phyloP scores from a whole-genome alignment of 2,329 filamentous ascomycete species.

The Calonectria pteridis region DNA sequence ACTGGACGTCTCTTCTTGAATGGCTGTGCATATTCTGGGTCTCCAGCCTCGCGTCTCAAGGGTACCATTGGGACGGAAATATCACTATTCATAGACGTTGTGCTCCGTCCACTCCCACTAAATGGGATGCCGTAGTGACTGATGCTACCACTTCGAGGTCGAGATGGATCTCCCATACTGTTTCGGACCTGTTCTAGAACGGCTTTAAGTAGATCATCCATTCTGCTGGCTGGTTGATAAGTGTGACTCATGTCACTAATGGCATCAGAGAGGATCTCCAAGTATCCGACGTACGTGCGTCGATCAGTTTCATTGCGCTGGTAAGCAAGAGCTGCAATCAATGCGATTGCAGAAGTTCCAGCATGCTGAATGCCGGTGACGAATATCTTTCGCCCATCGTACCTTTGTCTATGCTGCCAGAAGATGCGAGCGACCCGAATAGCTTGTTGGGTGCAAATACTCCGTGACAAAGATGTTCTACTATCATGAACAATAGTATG shows the following conservation, averaged over 20 bases:
- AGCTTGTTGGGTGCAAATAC: constrained; percentile 67
- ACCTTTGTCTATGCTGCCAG: constrained; percentile 66
- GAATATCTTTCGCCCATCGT: constrained; percentile 64
- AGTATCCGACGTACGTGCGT: constrained; percentile 58
- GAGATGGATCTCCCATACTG: constrained; percentile 42
- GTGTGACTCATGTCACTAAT: constrained; percentile 65
- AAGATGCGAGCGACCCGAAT: constrained; percentile 66
- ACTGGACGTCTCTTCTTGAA: constrained; percentile 48
- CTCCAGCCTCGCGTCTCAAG: constrained; percentile 46
- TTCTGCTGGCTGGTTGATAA: constrained; percentile 66
- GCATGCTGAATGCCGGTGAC: constrained; percentile 66
- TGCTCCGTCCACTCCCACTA: constrained; percentile 21
- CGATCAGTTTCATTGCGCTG: constrained; percentile 52
- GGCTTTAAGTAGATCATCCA: constrained; percentile 65
- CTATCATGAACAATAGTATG: constrained; percentile 54
- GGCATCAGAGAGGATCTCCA: constrained; percentile 65
- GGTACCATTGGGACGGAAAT: constrained; percentile 43
- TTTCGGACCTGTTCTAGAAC: constrained; percentile 62
- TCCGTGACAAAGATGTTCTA: constrained; percentile 61
- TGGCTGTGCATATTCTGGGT: constrained; percentile 40
- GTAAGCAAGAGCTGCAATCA: constrained; percentile 62
- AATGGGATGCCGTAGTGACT: constrained; percentile 23
- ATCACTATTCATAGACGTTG: constrained; percentile 33
- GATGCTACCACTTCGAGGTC: constrained; percentile 37
- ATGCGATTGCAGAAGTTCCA: constrained; percentile 65